Percentiles rank a stretch among this genome's conserved stretches.
Evolutionary conservation across 1,139 yeast species (phyloP).

Genomic region (Sporopachydermia cereana): DNA sequence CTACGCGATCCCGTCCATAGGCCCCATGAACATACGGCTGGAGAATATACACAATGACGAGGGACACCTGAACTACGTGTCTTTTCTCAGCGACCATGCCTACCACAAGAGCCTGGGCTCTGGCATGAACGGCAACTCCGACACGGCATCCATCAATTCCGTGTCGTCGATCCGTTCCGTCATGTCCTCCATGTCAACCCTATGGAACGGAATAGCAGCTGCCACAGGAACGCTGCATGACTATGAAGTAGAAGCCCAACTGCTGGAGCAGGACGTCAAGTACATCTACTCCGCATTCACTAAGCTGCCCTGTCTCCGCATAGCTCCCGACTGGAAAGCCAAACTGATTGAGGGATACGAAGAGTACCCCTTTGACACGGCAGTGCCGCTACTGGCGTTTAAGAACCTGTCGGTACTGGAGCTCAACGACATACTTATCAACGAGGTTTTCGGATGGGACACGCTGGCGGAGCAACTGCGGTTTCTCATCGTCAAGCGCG

Average conservation of each 20-base stretch:
- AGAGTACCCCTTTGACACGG: slow-evolving; percentile 61
- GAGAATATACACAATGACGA: slow-evolving; percentile 50
- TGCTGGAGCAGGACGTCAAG: slow-evolving; percentile 35
- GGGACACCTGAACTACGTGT: slow-evolving; percentile 30
- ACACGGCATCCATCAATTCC: slow-evolving; percentile 49
- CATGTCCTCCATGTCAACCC: slow-evolving; percentile 30
- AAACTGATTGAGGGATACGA: slow-evolving; percentile 48
- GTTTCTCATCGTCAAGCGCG: slow-evolving; percentile 40
- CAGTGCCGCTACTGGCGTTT: slow-evolving; percentile 50
- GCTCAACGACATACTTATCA: slow-evolving; percentile 47
- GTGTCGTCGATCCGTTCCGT: slow-evolving; percentile 51
- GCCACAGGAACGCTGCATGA: slow-evolving; percentile 22
- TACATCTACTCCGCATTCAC: slow-evolving; percentile 57
- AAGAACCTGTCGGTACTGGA: slow-evolving; percentile 53
- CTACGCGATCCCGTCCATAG: slow-evolving; percentile 29
- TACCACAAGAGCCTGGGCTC: slow-evolving; percentile 39
- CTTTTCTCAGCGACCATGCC: slow-evolving; percentile 32
- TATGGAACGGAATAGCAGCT: slow-evolving; percentile 25
- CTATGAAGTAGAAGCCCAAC: slow-evolving; percentile 32
- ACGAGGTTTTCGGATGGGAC: slow-evolving; percentile 59
- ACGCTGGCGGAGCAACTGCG: slow-evolving; percentile 42
- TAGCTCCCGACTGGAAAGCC: slow-evolving; percentile 48
- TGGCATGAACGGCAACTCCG: slow-evolving; percentile 39
- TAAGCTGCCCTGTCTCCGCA: slow-evolving; percentile 49
- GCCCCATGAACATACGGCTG: slow-evolving; percentile 48